Conservation (phyloP, 2,329 filamentous ascomycete genomes). For the Diaporthe sp. region DNA sequence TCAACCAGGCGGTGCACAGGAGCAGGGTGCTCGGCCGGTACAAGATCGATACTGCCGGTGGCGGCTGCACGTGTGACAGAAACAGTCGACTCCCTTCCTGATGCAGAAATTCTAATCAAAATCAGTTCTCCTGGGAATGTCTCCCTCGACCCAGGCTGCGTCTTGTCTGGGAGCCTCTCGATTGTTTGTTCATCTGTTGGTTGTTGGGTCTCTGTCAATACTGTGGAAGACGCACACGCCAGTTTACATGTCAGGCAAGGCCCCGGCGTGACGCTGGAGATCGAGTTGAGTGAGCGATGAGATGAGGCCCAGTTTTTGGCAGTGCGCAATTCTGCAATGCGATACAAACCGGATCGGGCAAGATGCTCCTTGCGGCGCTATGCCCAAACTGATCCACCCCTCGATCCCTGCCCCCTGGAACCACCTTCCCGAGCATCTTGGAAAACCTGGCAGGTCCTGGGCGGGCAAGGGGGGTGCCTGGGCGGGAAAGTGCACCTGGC, state of each 20-base stretch:
- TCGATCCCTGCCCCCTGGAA: not conserved
- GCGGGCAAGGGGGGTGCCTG: not conserved
- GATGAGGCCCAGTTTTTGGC: slow-evolving; percentile 4
- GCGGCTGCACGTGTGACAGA: slow-evolving; percentile 18
- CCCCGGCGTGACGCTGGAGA: slow-evolving; percentile 11
- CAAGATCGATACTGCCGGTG: slow-evolving; percentile 17
- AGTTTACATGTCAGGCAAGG: not conserved
- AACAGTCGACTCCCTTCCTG: slow-evolving; percentile 19
- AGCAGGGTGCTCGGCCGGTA: slow-evolving; percentile 15
- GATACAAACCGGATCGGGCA: slow-evolving; percentile 20
- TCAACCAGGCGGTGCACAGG: not conserved
- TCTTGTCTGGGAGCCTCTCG: not conserved
- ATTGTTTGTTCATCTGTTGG: not conserved
- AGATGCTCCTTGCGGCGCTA: slow-evolving; percentile 20
- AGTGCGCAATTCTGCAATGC: slow-evolving; percentile 13
- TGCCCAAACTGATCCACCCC: slow-evolving; percentile 18
- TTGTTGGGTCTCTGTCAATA: not conserved
- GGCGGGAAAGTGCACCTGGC: not conserved
- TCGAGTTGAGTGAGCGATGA: not conserved
- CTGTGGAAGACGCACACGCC: not conserved
- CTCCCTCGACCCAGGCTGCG: not conserved
- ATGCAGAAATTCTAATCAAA: slow-evolving; percentile 13
- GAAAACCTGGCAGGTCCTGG: slow-evolving; percentile 23
- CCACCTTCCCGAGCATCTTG: not conserved
- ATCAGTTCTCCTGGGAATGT: not conserved